phyloP scores from a whole-genome alignment of 2,329 filamentous ascomycete genomes.

The Penicillium freii region DNA sequence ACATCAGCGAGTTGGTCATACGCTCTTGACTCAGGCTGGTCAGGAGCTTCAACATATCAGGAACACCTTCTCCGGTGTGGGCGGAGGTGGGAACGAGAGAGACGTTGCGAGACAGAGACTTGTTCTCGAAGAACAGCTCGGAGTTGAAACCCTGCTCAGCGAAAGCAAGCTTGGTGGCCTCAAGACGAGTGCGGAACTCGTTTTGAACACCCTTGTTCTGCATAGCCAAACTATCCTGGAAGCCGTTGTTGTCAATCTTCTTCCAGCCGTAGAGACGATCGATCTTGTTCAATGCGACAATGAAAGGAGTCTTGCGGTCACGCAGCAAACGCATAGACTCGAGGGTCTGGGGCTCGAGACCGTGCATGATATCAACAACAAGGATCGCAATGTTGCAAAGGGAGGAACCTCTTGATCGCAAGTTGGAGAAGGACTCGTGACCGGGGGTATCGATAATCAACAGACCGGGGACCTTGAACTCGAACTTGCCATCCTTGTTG shows the following conservation, averaged over 20 bases:
- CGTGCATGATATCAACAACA: conserved; percentile 99
- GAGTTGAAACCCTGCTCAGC: conserved; percentile 97
- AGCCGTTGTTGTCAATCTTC: conserved; percentile 97
- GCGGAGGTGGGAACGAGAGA: conserved; percentile 97
- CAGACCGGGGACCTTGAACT: conserved; percentile 96
- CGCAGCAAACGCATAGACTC: conserved; percentile 95
- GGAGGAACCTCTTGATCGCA: conserved; percentile 93
- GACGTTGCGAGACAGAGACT: conserved; percentile 89
- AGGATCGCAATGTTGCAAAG: conserved; percentile 99
- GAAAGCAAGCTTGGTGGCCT: conserved; percentile 90
- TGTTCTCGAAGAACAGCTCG: conserved; percentile 96
- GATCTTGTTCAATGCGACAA: conserved; percentile 98
- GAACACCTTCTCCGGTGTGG: conserved; percentile 98
- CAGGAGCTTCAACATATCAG: conserved; percentile 96
- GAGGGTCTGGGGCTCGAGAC: conserved; percentile 91
- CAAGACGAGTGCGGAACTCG: conserved; percentile 87
- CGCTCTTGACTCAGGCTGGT: conserved; percentile 90
- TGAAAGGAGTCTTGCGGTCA: conserved; percentile 94
- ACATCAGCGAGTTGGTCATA: conserved; percentile 97
- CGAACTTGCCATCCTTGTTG: conserved; percentile 84
- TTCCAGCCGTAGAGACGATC: conserved; percentile 99
- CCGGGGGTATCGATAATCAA: conserved; percentile 97
- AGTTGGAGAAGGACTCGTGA: conserved; percentile 99
- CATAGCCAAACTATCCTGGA: conserved; percentile 83
- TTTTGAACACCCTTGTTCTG: conserved; percentile 92